Evolutionary conservation across 345 rosid genomes (phyloP).

Genomic region (Dimocarpus longan): DNA sequence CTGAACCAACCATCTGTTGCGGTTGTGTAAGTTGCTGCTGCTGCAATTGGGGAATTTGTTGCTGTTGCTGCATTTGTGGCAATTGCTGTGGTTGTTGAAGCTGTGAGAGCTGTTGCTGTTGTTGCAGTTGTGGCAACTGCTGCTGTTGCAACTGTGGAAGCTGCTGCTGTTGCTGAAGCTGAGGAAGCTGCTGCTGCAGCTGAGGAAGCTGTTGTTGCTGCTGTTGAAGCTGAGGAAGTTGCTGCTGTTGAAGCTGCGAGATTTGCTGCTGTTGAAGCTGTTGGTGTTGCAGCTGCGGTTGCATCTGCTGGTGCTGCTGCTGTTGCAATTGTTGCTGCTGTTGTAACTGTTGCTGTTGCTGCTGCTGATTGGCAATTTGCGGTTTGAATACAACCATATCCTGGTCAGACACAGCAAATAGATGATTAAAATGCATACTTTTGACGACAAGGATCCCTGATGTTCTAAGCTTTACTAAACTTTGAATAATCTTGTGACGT

Average conservation of each 20-base stretch:
- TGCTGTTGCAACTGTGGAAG: conserved; percentile 36
- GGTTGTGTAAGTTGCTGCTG: conserved; percentile 31
- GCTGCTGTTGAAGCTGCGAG: conserved; percentile 44
- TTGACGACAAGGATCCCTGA: background rate
- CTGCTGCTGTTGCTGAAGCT: conserved; percentile 30
- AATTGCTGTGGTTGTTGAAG: conserved; percentile 21
- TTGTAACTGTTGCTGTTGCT: conserved; percentile 42
- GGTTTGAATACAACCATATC: conserved; percentile 98
- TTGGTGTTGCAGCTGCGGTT: conserved; percentile 38
- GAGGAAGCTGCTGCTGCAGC: conserved; percentile 25
- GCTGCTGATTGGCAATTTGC: conserved; percentile 74
- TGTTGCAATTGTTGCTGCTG: conserved; percentile 38
- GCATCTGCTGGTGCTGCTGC: conserved; percentile 38
- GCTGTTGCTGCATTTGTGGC: conserved; percentile 32
- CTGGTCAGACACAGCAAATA: conserved; percentile 35
- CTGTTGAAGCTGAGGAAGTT: conserved; percentile 45
- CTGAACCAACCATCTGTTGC: conserved; percentile 74
- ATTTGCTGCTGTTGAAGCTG: conserved; percentile 36
- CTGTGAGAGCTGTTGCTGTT: conserved; percentile 14
- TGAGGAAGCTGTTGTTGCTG: conserved; percentile 30
- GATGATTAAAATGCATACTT: conserved; percentile 6
- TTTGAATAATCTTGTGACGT: background rate
- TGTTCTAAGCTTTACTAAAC: background rate
- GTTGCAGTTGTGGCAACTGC: conserved; percentile 14
- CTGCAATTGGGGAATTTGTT: conserved; percentile 23